Conservation (phyloP, 208 protist species). For the Leishmania aethiopica region DNA sequence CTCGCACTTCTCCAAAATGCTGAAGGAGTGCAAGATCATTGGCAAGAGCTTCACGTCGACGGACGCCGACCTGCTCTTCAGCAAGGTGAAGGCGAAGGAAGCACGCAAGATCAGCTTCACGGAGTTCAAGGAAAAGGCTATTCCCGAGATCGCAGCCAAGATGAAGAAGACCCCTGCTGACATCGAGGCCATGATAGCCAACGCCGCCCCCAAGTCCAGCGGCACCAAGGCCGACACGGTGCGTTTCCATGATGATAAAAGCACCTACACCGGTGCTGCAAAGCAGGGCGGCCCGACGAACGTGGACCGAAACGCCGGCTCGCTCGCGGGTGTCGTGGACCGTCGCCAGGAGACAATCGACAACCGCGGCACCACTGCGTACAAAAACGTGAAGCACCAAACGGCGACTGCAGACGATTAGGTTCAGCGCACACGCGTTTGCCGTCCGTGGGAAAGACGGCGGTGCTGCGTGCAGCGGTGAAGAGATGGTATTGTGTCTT, state of each 20-base stretch:
- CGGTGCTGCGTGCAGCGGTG: too few relatives aligned
- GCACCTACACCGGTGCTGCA: slow-evolving; percentile 88
- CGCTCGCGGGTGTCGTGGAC: slow-evolving; percentile 84
- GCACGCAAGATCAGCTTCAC: slow-evolving; percentile 83
- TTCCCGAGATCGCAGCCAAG: slow-evolving; percentile 89
- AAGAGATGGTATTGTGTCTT: too few relatives aligned
- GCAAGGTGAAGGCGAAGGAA: slow-evolving; percentile 90
- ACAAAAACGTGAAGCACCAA: too few relatives aligned
- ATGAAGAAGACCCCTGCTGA: slow-evolving; percentile 83
- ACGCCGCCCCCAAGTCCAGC: slow-evolving; percentile 57
- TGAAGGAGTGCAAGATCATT: slow-evolving; percentile 92
- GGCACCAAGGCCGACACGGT: slow-evolving; percentile 85
- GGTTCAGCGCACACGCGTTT: too few relatives aligned
- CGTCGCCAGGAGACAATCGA: slow-evolving; percentile 74
- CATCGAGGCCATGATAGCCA: slow-evolving; percentile 54
- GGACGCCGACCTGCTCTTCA: slow-evolving; percentile 91
- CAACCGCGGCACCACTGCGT: slow-evolving; percentile 68
- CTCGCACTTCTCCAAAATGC: slow-evolving; percentile 91
- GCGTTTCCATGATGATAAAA: slow-evolving; percentile 93
- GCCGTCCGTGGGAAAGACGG: too few relatives aligned
- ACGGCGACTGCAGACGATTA: too few relatives aligned
- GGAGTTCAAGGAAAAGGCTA: slow-evolving; percentile 67
- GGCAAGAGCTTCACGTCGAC: slow-evolving; percentile 89
- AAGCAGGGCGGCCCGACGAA: slow-evolving; percentile 91
- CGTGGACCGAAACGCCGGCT: slow-evolving; percentile 87